A percentile compares a stretch with the other conserved stretches of the same genome.
Conservation (phyloP, 257 asterid species). For the Solanum medicagineum region DNA sequence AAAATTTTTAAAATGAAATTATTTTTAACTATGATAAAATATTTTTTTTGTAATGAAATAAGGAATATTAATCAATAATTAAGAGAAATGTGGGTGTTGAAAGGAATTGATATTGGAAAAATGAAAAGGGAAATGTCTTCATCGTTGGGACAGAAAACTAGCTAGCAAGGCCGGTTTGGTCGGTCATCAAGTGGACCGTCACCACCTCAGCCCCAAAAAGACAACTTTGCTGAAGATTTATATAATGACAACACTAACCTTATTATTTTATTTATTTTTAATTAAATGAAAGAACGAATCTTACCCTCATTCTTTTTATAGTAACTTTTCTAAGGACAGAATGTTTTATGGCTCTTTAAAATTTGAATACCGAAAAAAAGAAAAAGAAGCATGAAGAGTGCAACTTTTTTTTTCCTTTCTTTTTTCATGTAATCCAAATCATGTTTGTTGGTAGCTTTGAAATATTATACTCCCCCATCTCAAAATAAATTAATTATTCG, state of each 20-base stretch:
- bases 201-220: constrained; percentile 12
- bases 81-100: neutral
- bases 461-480: too few species aligned
- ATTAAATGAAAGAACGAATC: neutral
- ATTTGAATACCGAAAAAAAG: neutral
- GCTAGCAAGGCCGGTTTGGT: constrained; percentile 55
- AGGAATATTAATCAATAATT: too few species aligned
- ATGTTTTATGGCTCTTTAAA: neutral
- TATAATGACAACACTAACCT: constrained; percentile 11
- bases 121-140: constrained; percentile 1
- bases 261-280: neutral
- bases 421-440: neutral
- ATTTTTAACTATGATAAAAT: too few species aligned
- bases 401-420: neutral
- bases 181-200: constrained; percentile 58
- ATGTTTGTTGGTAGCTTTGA: neutral
- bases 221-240: neutral
- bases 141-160: constrained; percentile 13
- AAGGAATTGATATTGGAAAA: neutral
- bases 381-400: neutral
- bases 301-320: neutral
- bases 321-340: neutral
- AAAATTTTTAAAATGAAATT: too few species aligned
- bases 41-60: too few species aligned
- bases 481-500: too few species aligned